A percentile compares a stretch with the other conserved stretches of the same genome.
phyloP scores from a whole-genome alignment of 2,329 filamentous ascomycete genomes.

The Talaromyces sp. region DNA sequence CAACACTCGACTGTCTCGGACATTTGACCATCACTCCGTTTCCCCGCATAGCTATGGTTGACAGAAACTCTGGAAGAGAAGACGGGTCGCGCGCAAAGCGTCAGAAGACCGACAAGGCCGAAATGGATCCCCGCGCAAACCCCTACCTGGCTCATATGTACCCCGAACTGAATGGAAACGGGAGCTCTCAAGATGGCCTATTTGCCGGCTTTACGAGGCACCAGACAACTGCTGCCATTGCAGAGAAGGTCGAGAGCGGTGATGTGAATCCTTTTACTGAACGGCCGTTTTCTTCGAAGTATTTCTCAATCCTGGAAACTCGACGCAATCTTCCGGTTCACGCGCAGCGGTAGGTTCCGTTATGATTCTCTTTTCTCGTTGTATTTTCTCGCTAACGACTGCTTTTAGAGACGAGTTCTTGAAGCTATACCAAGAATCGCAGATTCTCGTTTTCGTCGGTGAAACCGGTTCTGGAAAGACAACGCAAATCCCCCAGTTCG shows the following conservation, averaged over 20 bases:
- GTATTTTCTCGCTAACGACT: constrained; percentile 1
- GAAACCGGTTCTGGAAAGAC: constrained; percentile 99
- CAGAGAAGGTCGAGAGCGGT: constrained; percentile 68
- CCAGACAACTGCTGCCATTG: constrained; percentile 71
- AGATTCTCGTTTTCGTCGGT: constrained; percentile 97
- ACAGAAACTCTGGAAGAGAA: constrained; percentile 50
- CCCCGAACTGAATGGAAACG: constrained; percentile 44
- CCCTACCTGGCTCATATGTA: constrained; percentile 91
- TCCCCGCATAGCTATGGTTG: constrained; percentile 44
- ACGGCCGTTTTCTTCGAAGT: constrained; percentile 68
- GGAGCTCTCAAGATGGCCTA: constrained; percentile 35
- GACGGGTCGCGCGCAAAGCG: constrained; percentile 49
- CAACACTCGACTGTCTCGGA: neutral
- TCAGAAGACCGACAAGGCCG: constrained; percentile 45
- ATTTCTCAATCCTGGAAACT: constrained; percentile 82
- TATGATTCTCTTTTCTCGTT: neutral
- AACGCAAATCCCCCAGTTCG: constrained; percentile 97
- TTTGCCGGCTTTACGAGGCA: constrained; percentile 69
- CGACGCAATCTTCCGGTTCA: constrained; percentile 85
- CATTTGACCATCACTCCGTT: neutral
- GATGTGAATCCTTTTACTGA: constrained; percentile 83
- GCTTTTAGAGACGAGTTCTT: constrained; percentile 75
- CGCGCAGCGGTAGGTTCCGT: constrained; percentile 65
- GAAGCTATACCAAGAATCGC: constrained; percentile 82
- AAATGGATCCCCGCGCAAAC: constrained; percentile 58